Evolutionary conservation across 2,329 filamentous ascomycete species (phyloP).

Genomic region (Colletotrichum higginsianum): DNA sequence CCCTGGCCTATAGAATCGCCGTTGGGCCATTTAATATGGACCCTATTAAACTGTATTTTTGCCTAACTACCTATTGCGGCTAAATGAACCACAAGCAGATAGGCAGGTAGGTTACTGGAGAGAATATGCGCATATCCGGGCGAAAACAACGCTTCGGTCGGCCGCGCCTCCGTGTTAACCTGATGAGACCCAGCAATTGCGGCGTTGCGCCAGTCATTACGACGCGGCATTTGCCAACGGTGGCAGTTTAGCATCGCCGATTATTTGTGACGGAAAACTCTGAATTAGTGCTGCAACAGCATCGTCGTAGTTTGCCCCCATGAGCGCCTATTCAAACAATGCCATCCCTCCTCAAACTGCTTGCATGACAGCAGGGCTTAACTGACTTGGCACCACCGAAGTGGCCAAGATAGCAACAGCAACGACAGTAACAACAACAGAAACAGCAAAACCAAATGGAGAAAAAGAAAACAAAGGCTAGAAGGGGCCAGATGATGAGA

Average conservation of each 20-base stretch:
- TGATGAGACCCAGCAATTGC: not conserved
- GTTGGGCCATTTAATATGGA: not conserved
- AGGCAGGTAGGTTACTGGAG: not conserved
- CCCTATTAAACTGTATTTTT: not conserved
- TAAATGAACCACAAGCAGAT: not conserved
- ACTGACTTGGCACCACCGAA: not conserved
- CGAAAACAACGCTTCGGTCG: not conserved
- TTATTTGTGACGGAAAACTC: not conserved
- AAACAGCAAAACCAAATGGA: not conserved
- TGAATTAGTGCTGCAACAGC: conserved; percentile 5
- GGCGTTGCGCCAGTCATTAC: not conserved
- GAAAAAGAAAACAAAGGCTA: conserved; percentile 8
- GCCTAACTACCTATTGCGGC: not conserved
- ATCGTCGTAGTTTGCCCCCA: not conserved
- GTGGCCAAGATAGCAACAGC: not conserved
- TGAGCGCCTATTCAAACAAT: conserved; percentile 15
- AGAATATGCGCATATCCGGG: not conserved
- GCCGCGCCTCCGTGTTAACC: not conserved
- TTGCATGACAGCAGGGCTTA: not conserved
- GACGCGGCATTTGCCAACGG: not conserved
- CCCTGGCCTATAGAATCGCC: conserved; percentile 16
- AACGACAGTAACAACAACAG: no score
- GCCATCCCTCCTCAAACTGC: conserved; percentile 10
- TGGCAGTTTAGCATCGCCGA: no score
- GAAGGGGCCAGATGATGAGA: conserved; percentile 10